These are phyloP conservation scores for Apiotrichum veenhuisii DNA, from an alignment of 1,284 basidiomycete species.

Conservation along the genomic window DNA sequence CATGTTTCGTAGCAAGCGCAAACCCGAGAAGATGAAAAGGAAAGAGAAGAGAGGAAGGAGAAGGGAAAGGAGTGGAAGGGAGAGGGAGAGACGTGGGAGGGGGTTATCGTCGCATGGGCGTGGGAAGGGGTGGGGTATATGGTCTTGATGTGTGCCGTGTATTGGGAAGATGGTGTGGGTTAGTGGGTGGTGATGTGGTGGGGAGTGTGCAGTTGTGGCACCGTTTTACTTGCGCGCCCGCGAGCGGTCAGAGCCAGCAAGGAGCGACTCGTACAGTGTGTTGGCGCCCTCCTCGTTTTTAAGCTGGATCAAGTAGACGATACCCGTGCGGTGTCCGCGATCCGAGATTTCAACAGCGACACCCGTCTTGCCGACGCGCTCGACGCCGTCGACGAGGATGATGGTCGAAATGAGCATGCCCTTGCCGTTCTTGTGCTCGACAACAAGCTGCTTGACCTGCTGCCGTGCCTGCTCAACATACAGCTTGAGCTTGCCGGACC, in stretches of 20 bases:
- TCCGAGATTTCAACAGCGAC: constrained; percentile 95
- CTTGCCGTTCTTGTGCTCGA: constrained; percentile 70
- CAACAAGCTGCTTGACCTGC: constrained; percentile 92
- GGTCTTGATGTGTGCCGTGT: not conserved
- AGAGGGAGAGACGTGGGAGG: too few species aligned
- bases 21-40: not conserved
- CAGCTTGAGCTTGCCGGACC: constrained; percentile 79
- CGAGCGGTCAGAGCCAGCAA: constrained; percentile 81
- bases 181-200: constrained; percentile 5
- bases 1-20: not conserved
- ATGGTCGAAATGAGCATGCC: constrained; percentile 87
- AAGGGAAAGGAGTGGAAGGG: not conserved
- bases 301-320: constrained; percentile 95
- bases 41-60: not conserved
- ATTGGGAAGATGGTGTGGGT: not conserved
- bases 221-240: constrained; percentile 16
- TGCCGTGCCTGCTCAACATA: constrained; percentile 67
- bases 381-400: constrained; percentile 90
- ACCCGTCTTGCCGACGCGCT: constrained; percentile 94
- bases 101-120: not conserved
- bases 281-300: constrained; percentile 81
- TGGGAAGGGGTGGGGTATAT: not conserved
- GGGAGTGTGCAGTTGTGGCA: not conserved
- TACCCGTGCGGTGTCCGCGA: constrained; percentile 82
- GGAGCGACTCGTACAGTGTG: constrained; percentile 78